Evolutionary conservation across 2,329 filamentous ascomycete species (phyloP).

Genomic region (Talaromyces sp.): DNA sequence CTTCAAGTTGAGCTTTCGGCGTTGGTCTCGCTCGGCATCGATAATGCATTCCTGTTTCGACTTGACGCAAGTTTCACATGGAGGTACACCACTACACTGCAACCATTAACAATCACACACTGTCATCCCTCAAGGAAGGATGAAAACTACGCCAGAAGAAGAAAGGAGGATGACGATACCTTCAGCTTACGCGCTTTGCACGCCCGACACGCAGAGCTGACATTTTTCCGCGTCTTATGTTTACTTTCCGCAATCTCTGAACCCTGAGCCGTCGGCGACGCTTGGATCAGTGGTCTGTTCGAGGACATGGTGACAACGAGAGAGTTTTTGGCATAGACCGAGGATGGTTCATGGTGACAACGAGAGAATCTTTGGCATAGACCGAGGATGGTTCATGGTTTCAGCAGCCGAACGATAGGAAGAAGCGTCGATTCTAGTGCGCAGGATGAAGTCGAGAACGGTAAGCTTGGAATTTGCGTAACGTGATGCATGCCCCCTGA

Average conservation of each 20-base stretch:
- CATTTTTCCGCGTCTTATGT: constrained; percentile 10
- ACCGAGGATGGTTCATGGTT: constrained; percentile 3
- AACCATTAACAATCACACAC: neutral
- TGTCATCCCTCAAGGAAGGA: neutral
- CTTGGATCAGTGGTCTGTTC: neutral
- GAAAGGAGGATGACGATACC: neutral
- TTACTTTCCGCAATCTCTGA: neutral
- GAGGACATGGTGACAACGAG: constrained; percentile 6
- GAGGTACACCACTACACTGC: constrained; percentile 11
- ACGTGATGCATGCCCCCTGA: neutral
- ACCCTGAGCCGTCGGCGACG: neutral
- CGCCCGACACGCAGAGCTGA: constrained; percentile 11
- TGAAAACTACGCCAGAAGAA: no score
- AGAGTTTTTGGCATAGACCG: neutral
- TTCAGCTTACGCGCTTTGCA: constrained; percentile 13
- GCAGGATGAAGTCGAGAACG: neutral
- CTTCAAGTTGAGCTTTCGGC: constrained; percentile 14
- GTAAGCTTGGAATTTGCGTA: neutral
- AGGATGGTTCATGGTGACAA: constrained; percentile 5
- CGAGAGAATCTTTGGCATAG: neutral
- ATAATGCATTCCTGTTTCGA: constrained; percentile 12
- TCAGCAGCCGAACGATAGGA: neutral
- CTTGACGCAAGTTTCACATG: constrained; percentile 11
- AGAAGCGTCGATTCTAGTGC: neutral
- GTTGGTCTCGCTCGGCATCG: constrained; percentile 13